Evolutionary conservation across 495 filamentous ascomycete species (phyloP).

Genomic region (Durotheca rogersii): DNA sequence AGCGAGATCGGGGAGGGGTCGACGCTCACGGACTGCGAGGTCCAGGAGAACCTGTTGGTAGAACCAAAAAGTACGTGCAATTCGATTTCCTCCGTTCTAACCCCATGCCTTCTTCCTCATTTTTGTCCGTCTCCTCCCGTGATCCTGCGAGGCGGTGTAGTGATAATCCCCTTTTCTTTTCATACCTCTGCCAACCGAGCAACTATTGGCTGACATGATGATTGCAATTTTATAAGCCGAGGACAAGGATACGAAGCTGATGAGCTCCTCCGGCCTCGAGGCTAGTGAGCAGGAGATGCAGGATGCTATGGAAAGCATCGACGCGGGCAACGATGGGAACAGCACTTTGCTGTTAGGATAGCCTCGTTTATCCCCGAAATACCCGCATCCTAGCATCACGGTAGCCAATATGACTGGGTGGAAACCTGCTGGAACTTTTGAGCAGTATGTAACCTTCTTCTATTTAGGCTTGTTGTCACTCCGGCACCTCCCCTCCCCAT

Average conservation of each 20-base stretch:
- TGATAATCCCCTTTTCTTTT: too few species aligned
- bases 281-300: constrained; percentile 56
- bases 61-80: constrained; percentile 67
- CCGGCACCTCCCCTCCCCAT: too few species aligned
- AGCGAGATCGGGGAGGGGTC: constrained; percentile 74
- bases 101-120: not conserved
- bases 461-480: too few species aligned
- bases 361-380: constrained; percentile 7
- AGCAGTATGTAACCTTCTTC: too few species aligned
- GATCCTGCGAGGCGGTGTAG: constrained; percentile 17
- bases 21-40: constrained; percentile 79
- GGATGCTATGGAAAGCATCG: constrained; percentile 38
- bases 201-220: too few species aligned
- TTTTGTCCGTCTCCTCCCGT: not conserved
- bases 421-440: not conserved
- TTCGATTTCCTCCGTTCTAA: not conserved
- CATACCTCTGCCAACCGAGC: too few species aligned
- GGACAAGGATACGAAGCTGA: constrained; percentile 82
- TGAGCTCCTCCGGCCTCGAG: constrained; percentile 77
- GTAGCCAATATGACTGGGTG: constrained; percentile 14
- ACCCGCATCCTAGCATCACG: constrained; percentile 10
- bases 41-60: constrained; percentile 83
- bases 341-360: constrained; percentile 13
- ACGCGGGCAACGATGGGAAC: constrained; percentile 30
- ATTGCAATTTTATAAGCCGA: too few species aligned